Percentiles rank a stretch among this genome's conserved stretches.
These are phyloP conservation scores for Groenewaldozyma auringiensis DNA, from an alignment of 1,139 yeast genomes.

Conservation along the genomic window DNA sequence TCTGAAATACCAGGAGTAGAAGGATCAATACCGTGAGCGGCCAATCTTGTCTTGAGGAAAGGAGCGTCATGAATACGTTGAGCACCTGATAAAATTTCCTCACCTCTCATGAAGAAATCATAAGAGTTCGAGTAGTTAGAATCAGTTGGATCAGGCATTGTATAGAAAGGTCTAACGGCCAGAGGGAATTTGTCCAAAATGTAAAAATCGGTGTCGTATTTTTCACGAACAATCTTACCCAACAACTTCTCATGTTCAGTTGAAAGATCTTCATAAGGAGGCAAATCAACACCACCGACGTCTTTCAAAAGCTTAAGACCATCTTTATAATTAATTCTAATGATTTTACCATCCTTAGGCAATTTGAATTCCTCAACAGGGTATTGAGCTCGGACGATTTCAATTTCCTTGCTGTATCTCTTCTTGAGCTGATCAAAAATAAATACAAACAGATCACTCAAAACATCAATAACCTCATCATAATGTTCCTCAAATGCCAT, in stretches of 20 bases:
- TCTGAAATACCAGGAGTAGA: constrained; percentile 74
- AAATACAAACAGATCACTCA: constrained; percentile 80
- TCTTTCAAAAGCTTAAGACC: constrained; percentile 80
- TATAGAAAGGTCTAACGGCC: constrained; percentile 94
- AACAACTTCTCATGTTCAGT: constrained; percentile 92
- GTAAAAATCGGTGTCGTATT: constrained; percentile 95
- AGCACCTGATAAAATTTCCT: constrained; percentile 96
- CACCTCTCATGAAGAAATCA: constrained; percentile 99
- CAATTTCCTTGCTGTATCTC: constrained; percentile 78
- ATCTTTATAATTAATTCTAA: constrained; percentile 79
- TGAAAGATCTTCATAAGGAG: constrained; percentile 79
- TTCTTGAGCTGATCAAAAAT: constrained; percentile 76
- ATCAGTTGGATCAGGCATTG: constrained; percentile 96
- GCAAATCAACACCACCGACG: constrained; percentile 74
- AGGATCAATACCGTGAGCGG: constrained; percentile 75
- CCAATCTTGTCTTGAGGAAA: constrained; percentile 73
- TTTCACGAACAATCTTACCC: constrained; percentile 86
- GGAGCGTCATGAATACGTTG: constrained; percentile 96
- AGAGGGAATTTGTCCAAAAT: constrained; percentile 97
- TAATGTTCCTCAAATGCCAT: constrained; percentile 98
- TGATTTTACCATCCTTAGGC: constrained; percentile 71
- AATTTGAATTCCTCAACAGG: constrained; percentile 96
- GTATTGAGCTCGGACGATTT: constrained; percentile 83
- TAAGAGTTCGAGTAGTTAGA: constrained; percentile 80
- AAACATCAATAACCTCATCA: constrained; percentile 82